phyloP scores from a whole-genome alignment of 2,329 filamentous ascomycete genomes.

The Colletotrichum sp. region DNA sequence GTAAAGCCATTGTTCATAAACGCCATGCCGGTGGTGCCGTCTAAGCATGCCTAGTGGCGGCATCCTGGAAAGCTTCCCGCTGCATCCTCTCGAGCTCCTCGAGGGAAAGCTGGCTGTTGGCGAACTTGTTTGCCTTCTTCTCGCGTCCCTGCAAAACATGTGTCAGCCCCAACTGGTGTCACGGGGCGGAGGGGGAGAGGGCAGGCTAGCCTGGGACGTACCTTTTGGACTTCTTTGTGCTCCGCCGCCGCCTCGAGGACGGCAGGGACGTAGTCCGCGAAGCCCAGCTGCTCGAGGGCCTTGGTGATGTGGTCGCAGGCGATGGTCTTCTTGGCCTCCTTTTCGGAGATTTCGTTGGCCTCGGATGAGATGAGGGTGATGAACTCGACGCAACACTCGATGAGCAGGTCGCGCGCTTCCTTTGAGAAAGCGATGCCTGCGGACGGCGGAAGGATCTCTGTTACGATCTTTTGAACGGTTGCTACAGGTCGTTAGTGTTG shows the following conservation, averaged over 20 bases:
- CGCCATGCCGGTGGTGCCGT: not conserved
- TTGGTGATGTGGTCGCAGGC: constrained; percentile 97
- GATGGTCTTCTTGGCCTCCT: constrained; percentile 99
- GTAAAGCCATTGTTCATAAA: not conserved
- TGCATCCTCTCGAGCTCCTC: constrained; percentile 90
- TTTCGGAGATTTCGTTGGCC: constrained; percentile 98
- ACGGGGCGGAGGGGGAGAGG: not conserved
- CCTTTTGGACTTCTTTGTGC: constrained; percentile 93
- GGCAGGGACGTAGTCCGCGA: constrained; percentile 87
- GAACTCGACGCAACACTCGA: constrained; percentile 99
- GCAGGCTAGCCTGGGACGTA: constrained; percentile 39
- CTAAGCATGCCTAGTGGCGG: constrained; percentile 21
- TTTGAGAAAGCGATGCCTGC: constrained; percentile 86
- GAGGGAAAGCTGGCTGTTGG: constrained; percentile 86
- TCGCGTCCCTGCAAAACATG: constrained; percentile 73
- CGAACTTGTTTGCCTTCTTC: constrained; percentile 97
- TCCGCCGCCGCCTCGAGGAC: constrained; percentile 86
- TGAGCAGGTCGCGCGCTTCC: constrained; percentile 91
- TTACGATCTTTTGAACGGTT: constrained; percentile 85
- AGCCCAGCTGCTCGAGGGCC: constrained; percentile 89
- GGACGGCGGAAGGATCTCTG: constrained; percentile 83
- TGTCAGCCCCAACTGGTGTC: not conserved
- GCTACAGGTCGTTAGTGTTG: constrained; percentile 41
- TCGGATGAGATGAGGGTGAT: constrained; percentile 98
- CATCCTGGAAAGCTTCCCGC: constrained; percentile 80